Evolutionary conservation across 2,329 filamentous ascomycete genomes (phyloP), one percentile per base, ranked within the genome.

Genomic region (Microsporum audouinii): DNA sequence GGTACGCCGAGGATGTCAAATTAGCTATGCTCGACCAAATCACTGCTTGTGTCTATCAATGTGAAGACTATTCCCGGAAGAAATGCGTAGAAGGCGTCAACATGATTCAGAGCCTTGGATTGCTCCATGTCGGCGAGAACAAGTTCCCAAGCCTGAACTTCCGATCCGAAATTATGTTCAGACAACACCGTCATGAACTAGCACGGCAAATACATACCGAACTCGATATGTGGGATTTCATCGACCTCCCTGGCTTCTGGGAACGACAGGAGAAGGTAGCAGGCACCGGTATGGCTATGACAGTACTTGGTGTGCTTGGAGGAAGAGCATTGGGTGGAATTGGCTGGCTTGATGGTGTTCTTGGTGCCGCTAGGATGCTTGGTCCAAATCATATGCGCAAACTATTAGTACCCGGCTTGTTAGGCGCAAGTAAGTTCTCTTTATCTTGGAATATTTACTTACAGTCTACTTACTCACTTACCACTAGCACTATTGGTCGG

Each of bases 241-340:
- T 99, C 68, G 94, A 99, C 73, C 80, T 91, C 73, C 81, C 85
- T 17, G 88, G 85, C 8, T 76, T 97, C 4, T 82, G 95, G 77
- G 90, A 96, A 70, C 83, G 86, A 60, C 92, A 97, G 72, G 94
- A 99, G 75, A 99, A 97, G 80, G 81, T 95, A 61, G 91, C 92
- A 4, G 90, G 92, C 43, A 95, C 91, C 2, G 88, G 94, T 65
- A 91, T 99, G 87, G 94, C 92, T 4, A 81, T 99, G 70, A 99
- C 94, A 0, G 83, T 96, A 39, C 88, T 88, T 7, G 91, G 90
- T 61, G 89, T 95, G 1, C 79, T 97, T 3, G 90, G 92, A 61
- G 84, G 88, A 57, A 83, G 90, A 56, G 80, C 94, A 69, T 78
- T 99, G 43, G 90, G 91, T 63, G 88, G 91, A 64, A 85, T 88